Percentiles rank a stretch among this genome's conserved stretches.
phyloP scores from a whole-genome alignment of 352 stramenopile genomes.

The Globisporangium parvum region DNA sequence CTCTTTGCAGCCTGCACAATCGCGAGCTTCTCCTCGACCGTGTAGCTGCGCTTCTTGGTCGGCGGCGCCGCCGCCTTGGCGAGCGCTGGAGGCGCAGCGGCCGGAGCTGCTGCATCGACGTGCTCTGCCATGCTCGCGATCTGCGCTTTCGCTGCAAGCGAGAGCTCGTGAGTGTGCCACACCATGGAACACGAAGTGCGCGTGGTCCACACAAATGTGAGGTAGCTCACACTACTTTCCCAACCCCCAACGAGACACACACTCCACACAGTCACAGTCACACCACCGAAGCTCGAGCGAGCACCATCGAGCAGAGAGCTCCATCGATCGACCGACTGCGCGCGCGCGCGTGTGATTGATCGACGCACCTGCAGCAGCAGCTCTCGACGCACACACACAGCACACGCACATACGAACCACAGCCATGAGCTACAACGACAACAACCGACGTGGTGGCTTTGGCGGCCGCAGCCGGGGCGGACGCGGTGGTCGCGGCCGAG shows the following conservation, averaged over 20 bases:
- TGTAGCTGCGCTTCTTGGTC: slow-evolving; percentile 74
- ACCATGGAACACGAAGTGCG: background rate
- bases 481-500: slow-evolving; percentile 23
- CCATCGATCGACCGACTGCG: no score
- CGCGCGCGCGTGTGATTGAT: no score
- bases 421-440: slow-evolving; percentile 72
- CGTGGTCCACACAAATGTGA: background rate
- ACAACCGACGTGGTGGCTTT: slow-evolving; percentile 35
- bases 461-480: slow-evolving; percentile 55
- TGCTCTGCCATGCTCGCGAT: slow-evolving; percentile 4
- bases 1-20: slow-evolving; percentile 50
- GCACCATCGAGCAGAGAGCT: no score
- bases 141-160: no score
- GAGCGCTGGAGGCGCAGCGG: background rate
- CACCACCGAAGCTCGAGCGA: background rate
- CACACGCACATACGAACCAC: background rate
- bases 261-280: background rate
- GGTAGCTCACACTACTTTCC: no score
- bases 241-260: no score
- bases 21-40: slow-evolving; percentile 61
- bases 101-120: background rate
- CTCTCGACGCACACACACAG: background rate
- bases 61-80: background rate
- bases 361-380: background rate
- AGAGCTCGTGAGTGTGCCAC: background rate